Base-by-base conservation (phyloP, 1,284 basidiomycete genomes). In the Taiwanofungus camphoratus region DNA sequence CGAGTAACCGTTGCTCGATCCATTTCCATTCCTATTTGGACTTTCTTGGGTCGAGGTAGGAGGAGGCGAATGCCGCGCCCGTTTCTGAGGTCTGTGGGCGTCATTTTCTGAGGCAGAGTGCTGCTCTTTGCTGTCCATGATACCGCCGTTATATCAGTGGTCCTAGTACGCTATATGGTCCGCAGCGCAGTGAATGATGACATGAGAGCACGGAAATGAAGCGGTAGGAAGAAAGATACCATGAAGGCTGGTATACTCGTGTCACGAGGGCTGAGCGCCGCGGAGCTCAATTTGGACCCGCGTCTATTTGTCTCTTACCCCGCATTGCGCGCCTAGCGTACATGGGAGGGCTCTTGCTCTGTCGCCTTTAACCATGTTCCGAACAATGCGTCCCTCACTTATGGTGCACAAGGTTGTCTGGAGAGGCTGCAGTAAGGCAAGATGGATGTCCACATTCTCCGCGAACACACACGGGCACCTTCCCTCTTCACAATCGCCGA, bases 401-500 rank as follows among this genome's bases (percentile, higher is more conserved):
- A 21, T 29, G 24, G n/a, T 27, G 49, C 6, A 35, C 37, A 40
- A 42, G 33, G 31, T 24, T 52, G 32, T 27, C 12, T 27, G 44
- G 13, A 42, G 57, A 44, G 42, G 43, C 39, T 52, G 55, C 22
- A 52, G 18, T 30, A 55, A 52, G 32, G 52, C 62, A 0, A 59
- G 59, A 1, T 41, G 56, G 1, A 50, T 60, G 2, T 49, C 56
- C 4, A 56, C 56, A 31, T 50, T 59, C 0, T 53, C 60, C 27
- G 39, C 36, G 47, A 42, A 40, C 36, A 47, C 32, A 33, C 53
- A 26, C 50, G 56, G 52, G 19, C 44, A 53, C 30, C 64, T 87
- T 16, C 83, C 82, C 0, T 75, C 73, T 18, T 77, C 83, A 1
- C 71, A 67, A 37, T 84, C 82, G 0, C 79, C 82, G 15, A 76